Percentiles rank a stretch among this genome's conserved stretches.
phyloP scores from a whole-genome alignment of 306 rosid species.

The Dryas drummondii region DNA sequence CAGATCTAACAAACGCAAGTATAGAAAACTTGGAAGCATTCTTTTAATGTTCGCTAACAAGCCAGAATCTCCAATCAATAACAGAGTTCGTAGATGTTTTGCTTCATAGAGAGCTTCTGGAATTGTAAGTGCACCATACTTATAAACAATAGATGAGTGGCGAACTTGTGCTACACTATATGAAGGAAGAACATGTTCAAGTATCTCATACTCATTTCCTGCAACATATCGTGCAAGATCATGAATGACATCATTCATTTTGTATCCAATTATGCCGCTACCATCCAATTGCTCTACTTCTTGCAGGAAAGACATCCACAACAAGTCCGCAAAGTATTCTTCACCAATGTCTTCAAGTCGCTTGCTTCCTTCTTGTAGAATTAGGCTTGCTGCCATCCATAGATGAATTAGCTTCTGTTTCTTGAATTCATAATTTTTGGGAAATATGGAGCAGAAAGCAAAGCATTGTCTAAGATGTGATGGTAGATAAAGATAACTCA shows the following conservation, averaged over 20 bases:
- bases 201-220: not conserved
- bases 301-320: constrained; percentile 21
- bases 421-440: constrained; percentile 5
- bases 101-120: constrained; percentile 11
- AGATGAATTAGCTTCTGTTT: not conserved
- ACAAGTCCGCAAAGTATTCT: constrained; percentile 5
- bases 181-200: not conserved
- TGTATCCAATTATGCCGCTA: not conserved
- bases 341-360: constrained; percentile 18
- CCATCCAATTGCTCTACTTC: not conserved
- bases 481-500: constrained; percentile 9
- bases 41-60: not conserved
- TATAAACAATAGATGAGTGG: not conserved
- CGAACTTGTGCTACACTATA: not conserved
- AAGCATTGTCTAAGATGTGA: constrained; percentile 12
- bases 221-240: constrained; percentile 11
- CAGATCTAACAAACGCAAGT: constrained; percentile 14
- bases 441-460: constrained; percentile 17
- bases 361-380: not conserved
- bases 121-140: not conserved
- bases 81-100: constrained; percentile 1
- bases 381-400: constrained; percentile 26
- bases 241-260: constrained; percentile 16
- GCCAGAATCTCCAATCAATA: not conserved
- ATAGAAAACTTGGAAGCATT: not conserved